These are phyloP conservation scores for Teratosphaeria gauchensis DNA, from an alignment of 2,329 filamentous ascomycete species.

Conservation along the genomic window DNA sequence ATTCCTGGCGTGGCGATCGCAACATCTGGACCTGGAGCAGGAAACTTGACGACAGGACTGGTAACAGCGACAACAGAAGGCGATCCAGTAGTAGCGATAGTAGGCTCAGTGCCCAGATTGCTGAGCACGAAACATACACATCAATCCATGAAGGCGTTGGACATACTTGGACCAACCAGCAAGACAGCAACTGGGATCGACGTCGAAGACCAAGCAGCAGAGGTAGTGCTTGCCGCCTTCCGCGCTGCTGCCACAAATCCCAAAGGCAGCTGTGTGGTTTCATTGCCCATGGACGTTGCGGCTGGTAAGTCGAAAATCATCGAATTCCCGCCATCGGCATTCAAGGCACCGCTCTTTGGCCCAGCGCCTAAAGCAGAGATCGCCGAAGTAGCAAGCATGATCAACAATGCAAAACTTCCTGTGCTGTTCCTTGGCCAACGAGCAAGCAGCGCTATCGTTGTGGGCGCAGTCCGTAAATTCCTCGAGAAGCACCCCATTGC, in stretches of 20 bases:
- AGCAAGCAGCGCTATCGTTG: constrained; percentile 32
- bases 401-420: constrained; percentile 27
- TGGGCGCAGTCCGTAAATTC: constrained; percentile 34
- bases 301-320: constrained; percentile 29
- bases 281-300: constrained; percentile 38
- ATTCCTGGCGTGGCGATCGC: constrained; percentile 39
- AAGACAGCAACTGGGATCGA: constrained; percentile 35
- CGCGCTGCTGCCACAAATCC: constrained; percentile 33
- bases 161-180: constrained; percentile 36
- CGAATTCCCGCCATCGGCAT: constrained; percentile 31
- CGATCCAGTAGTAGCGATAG: constrained; percentile 39
- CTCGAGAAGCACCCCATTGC: constrained; percentile 34
- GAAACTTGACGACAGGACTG: constrained; percentile 39
- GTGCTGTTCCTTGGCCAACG: constrained; percentile 39
- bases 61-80: constrained; percentile 41
- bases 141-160: constrained; percentile 36
- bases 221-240: constrained; percentile 39
- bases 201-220: constrained; percentile 40
- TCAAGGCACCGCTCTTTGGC: constrained; percentile 33
- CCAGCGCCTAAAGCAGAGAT: constrained; percentile 27
- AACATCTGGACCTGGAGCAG: constrained; percentile 38
- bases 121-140: constrained; percentile 39
- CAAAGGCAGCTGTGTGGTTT: constrained; percentile 36
- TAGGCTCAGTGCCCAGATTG: constrained; percentile 37
- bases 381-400: constrained; percentile 25